Conservation (phyloP, 1,284 basidiomycete genomes). For the Sphagnurus paluster region DNA sequence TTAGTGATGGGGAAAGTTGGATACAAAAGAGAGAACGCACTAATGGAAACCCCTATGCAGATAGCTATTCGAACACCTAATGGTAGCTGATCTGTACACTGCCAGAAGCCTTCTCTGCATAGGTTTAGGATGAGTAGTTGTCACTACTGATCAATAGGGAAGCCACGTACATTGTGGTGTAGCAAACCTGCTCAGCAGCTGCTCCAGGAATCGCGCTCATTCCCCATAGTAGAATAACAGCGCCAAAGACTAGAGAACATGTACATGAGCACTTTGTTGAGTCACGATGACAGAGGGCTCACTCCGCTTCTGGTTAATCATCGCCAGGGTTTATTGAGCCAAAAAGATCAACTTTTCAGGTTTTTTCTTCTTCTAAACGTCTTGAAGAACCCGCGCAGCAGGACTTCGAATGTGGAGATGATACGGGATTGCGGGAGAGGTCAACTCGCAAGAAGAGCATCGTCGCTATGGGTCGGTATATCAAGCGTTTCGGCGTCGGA, state of each 20-base stretch:
- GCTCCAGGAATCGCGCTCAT: slow-evolving; percentile 18
- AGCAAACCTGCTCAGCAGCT: slow-evolving; percentile 20
- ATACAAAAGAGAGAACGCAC: slow-evolving; percentile 7
- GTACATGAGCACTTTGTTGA: slow-evolving; percentile 10
- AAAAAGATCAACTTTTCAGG: slow-evolving; percentile 18
- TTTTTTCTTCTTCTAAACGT: slow-evolving; percentile 6
- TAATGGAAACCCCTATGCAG: slow-evolving; percentile 9
- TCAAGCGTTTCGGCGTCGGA: slow-evolving; percentile 1
- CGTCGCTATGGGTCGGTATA: slow-evolving; percentile 3
- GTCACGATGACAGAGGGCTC: background rate
- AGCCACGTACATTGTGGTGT: slow-evolving; percentile 16
- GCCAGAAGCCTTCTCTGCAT: slow-evolving; percentile 12
- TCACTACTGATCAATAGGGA: background rate
- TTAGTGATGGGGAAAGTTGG: background rate
- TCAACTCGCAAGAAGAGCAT: slow-evolving; percentile 19
- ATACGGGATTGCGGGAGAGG: slow-evolving; percentile 16
- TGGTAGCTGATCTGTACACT: slow-evolving; percentile 14
- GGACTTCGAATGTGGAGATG: slow-evolving; percentile 15
- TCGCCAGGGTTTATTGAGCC: slow-evolving; percentile 3
- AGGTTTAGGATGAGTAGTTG: background rate
- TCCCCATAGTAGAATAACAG: slow-evolving; percentile 10
- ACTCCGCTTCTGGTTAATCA: slow-evolving; percentile 9
- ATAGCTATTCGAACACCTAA: slow-evolving; percentile 14
- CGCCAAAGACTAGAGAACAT: too few relatives aligned
- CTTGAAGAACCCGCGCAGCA: slow-evolving; percentile 22